These are phyloP conservation scores for Cyclotella cryptica DNA, from an alignment of 108 stramenopile genomes.

Conservation along the genomic window DNA sequence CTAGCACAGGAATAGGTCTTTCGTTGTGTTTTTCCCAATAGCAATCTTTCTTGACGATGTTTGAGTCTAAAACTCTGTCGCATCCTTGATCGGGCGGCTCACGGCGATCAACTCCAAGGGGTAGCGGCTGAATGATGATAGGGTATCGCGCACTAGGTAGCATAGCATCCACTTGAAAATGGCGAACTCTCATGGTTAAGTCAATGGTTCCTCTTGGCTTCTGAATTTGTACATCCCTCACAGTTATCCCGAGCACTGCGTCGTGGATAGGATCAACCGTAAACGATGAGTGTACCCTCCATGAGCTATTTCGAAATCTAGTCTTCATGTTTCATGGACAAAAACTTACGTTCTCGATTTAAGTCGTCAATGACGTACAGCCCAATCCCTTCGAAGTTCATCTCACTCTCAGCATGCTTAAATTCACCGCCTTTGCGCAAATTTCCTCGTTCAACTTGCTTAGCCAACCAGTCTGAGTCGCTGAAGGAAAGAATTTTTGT, in stretches of 20 bases:
- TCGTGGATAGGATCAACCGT: background rate
- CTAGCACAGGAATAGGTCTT: conserved; percentile 32
- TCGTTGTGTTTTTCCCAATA: conserved; percentile 26
- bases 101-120: conserved; percentile 33
- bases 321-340: background rate
- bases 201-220: conserved; percentile 24
- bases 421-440: conserved; percentile 32
- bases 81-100: background rate
- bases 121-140: conserved; percentile 38
- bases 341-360: conserved; percentile 6
- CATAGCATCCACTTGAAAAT: conserved; percentile 47
- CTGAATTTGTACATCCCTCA: conserved; percentile 34
- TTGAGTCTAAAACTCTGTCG: background rate
- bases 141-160: conserved; percentile 33
- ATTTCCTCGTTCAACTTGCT: conserved; percentile 27
- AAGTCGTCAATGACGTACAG: conserved; percentile 34
- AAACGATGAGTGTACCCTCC: background rate
- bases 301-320: background rate
- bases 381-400: conserved; percentile 15
- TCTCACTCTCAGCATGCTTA: conserved; percentile 26
- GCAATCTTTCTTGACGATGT: conserved; percentile 20
- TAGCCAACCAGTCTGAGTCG: conserved; percentile 27
- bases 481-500: conserved; percentile 42
- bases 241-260: conserved; percentile 24
- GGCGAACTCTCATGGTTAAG: conserved; percentile 16